phyloP scores from a whole-genome alignment of 371 early-diverging fungal genomes.

The Globomyces sp. region DNA sequence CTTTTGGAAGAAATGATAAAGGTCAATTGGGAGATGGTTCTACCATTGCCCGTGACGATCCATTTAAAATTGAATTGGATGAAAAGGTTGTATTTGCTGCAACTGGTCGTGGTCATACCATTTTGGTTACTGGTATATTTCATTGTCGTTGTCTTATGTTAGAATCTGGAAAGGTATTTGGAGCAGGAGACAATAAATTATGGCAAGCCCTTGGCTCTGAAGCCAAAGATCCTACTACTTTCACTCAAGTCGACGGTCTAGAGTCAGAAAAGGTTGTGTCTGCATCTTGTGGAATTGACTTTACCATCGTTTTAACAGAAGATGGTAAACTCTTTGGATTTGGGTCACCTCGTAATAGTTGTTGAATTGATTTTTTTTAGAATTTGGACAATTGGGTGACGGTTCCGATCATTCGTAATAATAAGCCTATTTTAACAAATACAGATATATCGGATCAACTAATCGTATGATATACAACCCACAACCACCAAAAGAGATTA shows the following conservation, averaged over 20 bases:
- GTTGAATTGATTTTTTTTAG: slow-evolving; percentile 6
- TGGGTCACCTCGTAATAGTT: slow-evolving; percentile 18
- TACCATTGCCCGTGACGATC: background rate
- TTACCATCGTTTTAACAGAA: slow-evolving; percentile 11
- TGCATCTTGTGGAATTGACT: slow-evolving; percentile 14
- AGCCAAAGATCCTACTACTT: slow-evolving; percentile 6
- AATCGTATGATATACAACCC: slow-evolving; percentile 8
- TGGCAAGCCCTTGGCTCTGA: background rate
- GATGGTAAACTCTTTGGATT: slow-evolving; percentile 9
- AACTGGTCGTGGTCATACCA: slow-evolving; percentile 2
- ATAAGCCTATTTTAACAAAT: too few species aligned
- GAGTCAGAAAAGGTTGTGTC: background rate
- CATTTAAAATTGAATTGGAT: slow-evolving; percentile 8
- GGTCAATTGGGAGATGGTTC: slow-evolving; percentile 23
- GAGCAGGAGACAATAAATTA: slow-evolving; percentile 15
- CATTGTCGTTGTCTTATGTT: background rate
- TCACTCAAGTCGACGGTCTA: background rate
- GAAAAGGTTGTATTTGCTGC: slow-evolving; percentile 18
- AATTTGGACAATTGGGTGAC: background rate
- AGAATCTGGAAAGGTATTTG: slow-evolving; percentile 16
- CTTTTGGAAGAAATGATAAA: slow-evolving; percentile 22
- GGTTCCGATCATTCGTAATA: background rate
- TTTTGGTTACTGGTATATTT: slow-evolving; percentile 1
- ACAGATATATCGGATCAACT: slow-evolving; percentile 6
- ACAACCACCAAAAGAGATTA: slow-evolving; percentile 13